These are phyloP conservation scores for Penicillium sp. DNA, from an alignment of 2,329 filamentous ascomycete species.

Conservation along the genomic window DNA sequence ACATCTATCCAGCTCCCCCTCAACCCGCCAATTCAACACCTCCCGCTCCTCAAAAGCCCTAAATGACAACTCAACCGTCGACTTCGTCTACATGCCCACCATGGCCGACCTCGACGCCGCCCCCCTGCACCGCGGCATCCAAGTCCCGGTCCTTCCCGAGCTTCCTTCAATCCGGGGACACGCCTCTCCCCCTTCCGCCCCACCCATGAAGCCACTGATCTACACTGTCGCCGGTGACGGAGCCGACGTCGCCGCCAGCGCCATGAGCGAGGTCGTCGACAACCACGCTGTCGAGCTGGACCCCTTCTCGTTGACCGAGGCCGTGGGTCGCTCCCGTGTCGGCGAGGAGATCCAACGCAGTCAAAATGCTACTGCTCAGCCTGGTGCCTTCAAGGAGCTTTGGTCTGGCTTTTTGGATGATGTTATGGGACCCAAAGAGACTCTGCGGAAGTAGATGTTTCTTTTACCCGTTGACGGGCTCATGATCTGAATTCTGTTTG, in stretches of 20 bases:
- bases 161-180: constrained; percentile 32
- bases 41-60: constrained; percentile 58
- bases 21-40: constrained; percentile 62
- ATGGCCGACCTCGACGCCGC: constrained; percentile 46
- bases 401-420: constrained; percentile 42
- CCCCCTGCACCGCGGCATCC: constrained; percentile 38
- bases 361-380: constrained; percentile 33
- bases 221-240: constrained; percentile 50
- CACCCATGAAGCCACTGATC: constrained; percentile 59
- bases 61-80: constrained; percentile 61
- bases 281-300: constrained; percentile 58
- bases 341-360: constrained; percentile 39
- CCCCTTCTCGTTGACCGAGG: constrained; percentile 57
- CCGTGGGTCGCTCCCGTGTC: constrained; percentile 43
- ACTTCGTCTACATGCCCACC: constrained; percentile 63
- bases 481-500: constrained; percentile 5
- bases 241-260: constrained; percentile 50
- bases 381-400: constrained; percentile 35
- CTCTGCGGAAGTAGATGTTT: constrained; percentile 18
- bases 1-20: constrained; percentile 52
- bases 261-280: constrained; percentile 61
- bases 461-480: constrained; percentile 14
- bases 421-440: constrained; percentile 37
- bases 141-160: constrained; percentile 55
- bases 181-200: constrained; percentile 18